Evolutionary conservation across 352 stramenopile species (phyloP), one percentile per base, ranked within the genome.

Genomic region (Globisporangium paroecandrum): DNA sequence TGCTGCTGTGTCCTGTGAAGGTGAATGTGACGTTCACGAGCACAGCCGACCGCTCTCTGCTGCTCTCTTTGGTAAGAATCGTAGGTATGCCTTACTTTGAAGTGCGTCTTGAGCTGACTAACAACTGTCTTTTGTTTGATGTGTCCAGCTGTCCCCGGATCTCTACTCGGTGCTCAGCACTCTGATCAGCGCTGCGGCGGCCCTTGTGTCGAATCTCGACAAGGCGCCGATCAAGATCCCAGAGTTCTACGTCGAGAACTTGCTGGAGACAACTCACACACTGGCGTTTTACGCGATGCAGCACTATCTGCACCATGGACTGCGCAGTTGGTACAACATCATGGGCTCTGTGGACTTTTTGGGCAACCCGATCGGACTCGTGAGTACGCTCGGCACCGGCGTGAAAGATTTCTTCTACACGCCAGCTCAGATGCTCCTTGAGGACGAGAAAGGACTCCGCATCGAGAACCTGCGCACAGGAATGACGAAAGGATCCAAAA

Each of bases 401-500:
- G 91, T 98, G 6, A 94, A 95, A 49, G 93, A 98, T 65, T 98
- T 98, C 75, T 98, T 98, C 68, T 98, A 98, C 73, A 97, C 96
- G 27, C 93, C 93, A 20, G 93, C 91, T 15, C 87, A 98, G 71
- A 97, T 97, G 77, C 75, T 98, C 18, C 78, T 98, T 15, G 90
- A 95, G 71, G 82, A 97, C 58, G 90, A 96, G 63, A 90, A 94
- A 34, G 89, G 88, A 4, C 54, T 95, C 9, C 79, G 87, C 0
- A 95, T 96, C 49, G 85, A 91, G 46, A 96, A 95, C 58, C 69
- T 94, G 29, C 82, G 87, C n/a, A 95, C 84, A 32, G 87, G 87
- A 9, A 95, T 95, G 87, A 95, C 87, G 0, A 94, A 93, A 62
- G 89, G 89, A 27, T 94, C 88, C 12, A 97, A 95, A 68, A 93